Evolutionary conservation across 2,329 filamentous ascomycete genomes (phyloP), one percentile per base, ranked within the genome.

Genomic region (Fusarium compactum): DNA sequence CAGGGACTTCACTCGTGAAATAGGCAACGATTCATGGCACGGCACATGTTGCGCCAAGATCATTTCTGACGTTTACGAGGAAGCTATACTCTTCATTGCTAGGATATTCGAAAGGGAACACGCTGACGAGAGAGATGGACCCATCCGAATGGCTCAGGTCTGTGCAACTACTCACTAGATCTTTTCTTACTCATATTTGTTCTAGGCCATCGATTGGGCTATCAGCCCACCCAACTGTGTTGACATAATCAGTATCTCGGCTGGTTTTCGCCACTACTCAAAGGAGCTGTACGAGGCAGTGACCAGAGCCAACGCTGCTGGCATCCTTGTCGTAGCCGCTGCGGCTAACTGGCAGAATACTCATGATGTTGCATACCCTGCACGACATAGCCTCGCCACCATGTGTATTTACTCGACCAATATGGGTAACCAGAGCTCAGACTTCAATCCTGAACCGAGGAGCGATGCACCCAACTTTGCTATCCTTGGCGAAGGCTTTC

Each of bases 251-350:
- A 58, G 38, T 0, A 58, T 58, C 8, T 55, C 56, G 0, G 48
- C 38, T 11, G 56, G 56, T 0, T 58, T 58, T 1, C 56, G 48
- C 1, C 11, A 24, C 0, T 55, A 58, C 15, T 55, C 56, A 3
- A 34, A 34, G 2, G 38, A 58, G 9, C 38, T 58, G 0, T 18
- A 55, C 1, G 48, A 44, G 0, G 56, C 56, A 0, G 29, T 45
- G 0, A 45, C 27, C 0, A 58, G 1, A 6, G 56, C 56, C 0
- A 55, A 14, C 0, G 38, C 38, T 0, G 11, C 27, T 0, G 50
- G 38, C 0, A 10, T 38, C 0, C 48, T 58, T 0, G 11, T 58
- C 0, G 7, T 58, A 22, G 56, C 56, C 0, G 56, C 56, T 4
- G 56, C 56, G 0, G 54, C 56, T 0, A 55, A 58, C 0, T 58